Base-by-base conservation (phyloP, 2,329 filamentous ascomycete genomes). In the Trichoderma lentiforme region DNA sequence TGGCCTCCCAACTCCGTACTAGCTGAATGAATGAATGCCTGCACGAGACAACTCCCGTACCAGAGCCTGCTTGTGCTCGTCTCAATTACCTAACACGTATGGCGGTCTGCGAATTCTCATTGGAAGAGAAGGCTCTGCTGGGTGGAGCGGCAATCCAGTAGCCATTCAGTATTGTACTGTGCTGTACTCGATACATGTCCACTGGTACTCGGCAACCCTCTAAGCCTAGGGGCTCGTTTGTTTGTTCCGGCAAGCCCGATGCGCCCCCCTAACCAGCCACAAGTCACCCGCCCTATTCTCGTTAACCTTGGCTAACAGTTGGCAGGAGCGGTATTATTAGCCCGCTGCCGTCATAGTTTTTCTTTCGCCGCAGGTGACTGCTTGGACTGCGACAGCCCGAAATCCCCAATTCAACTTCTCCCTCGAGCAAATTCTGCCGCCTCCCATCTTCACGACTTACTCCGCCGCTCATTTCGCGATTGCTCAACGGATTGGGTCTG, bases 391-490 rank as follows among this genome's bases (percentile, higher is more conserved):
- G 56, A 60, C 28, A 60, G 56, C n/a, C 56, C 56, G 56, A 60
- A 60, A 60, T 60, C 30, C 56, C 28, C 28, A 60, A 60, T 30
- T 60, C n/a, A 60, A 60, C 56, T 30, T 57, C 53, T 30, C 39
- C 39, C 36, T 60, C 61, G 43, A 64, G 30, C 68, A 70, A 32
- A 60, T 32, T 64, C 68, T 39, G 58, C 68, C 24, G 32, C 47
- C n/a, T 57, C 68, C 5, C 58, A 51, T 8, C 60, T 11, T 70
- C 69, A 51, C 70, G 83, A 85, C 84, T 84, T 84, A 84, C 82
- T 85, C 84, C 82, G 83, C 83, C 83, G 77, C 81, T 85, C 84
- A 76, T 86, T 84, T 75, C 74, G 74, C 75, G 76, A 78, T 81
- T 77, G 36, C 34, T 32, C 56, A 77, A 76, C 74, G 75, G 76